phyloP scores from a whole-genome alignment of 192 early-diverging fungal species.

The Backusella sp. region DNA sequence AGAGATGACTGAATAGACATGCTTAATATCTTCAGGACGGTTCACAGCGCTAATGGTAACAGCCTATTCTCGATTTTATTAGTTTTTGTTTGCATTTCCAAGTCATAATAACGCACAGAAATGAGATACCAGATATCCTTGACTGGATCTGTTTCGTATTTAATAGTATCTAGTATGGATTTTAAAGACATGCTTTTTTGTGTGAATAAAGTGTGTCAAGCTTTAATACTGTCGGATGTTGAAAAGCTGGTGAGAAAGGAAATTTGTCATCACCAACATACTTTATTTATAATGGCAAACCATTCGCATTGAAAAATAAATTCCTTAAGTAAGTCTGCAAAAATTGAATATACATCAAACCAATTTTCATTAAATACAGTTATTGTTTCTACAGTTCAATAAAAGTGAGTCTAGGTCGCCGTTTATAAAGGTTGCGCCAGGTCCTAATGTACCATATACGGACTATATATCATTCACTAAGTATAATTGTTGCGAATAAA shows the following conservation, averaged over 20 bases:
- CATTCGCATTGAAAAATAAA: background rate
- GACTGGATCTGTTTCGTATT: background rate
- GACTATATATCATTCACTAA: too few species aligned
- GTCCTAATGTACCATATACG: too few species aligned
- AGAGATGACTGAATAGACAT: slow-evolving; percentile 6
- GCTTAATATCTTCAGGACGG: slow-evolving; percentile 17
- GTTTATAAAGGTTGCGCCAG: too few species aligned
- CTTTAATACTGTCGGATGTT: background rate
- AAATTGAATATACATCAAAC: background rate
- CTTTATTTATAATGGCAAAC: background rate
- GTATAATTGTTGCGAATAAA: too few species aligned
- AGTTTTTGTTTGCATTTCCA: background rate
- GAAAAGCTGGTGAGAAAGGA: background rate
- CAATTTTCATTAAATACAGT: too few species aligned
- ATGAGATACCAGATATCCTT: slow-evolving; percentile 11
- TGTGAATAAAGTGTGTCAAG: background rate
- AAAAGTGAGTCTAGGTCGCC: too few species aligned
- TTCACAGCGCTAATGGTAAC: slow-evolving; percentile 22
- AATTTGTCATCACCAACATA: background rate
- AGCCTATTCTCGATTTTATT: slow-evolving; percentile 10
- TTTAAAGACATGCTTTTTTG: slow-evolving; percentile 1
- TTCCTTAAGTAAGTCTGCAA: background rate
- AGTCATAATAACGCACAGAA: background rate
- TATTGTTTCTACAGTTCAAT: too few species aligned
- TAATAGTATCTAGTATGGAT: background rate